Evolutionary conservation across 2,329 filamentous ascomycete genomes (phyloP).

Genomic region (Elsinoe arachidis): DNA sequence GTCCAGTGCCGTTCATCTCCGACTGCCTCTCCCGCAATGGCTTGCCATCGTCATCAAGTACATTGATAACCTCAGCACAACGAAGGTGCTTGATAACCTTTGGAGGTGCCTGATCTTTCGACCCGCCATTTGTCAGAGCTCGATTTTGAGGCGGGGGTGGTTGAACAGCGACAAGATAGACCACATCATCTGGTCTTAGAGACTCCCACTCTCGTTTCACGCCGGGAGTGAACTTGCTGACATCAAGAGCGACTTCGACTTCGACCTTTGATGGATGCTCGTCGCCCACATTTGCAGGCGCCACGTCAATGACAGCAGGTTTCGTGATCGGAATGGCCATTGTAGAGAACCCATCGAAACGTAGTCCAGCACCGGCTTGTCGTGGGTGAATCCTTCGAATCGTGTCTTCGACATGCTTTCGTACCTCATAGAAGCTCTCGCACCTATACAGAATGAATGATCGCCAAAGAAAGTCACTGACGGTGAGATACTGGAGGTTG

Average conservation of each 20-base stretch:
- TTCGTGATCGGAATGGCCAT: conserved; percentile 86
- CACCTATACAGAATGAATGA: conserved; percentile 81
- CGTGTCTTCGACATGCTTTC: conserved; percentile 79
- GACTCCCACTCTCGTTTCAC: conserved; percentile 84
- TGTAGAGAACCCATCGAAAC: conserved; percentile 76
- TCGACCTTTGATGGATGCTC: conserved; percentile 74
- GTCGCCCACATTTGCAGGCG: conserved; percentile 74
- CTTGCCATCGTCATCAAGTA: conserved; percentile 77
- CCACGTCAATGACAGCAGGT: conserved; percentile 77
- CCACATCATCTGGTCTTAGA: conserved; percentile 74
- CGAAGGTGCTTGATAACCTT: conserved; percentile 62
- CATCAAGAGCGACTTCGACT: conserved; percentile 77
- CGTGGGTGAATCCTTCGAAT: conserved; percentile 71
- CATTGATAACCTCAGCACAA: conserved; percentile 74
- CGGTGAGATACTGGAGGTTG: conserved; percentile 88
- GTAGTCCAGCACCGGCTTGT: conserved; percentile 52
- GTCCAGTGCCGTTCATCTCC: conserved; percentile 51
- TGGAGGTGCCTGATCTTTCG: conserved; percentile 34
- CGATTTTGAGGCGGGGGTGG: conserved; percentile 43
- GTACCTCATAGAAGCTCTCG: conserved; percentile 88
- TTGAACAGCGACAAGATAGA: conserved; percentile 76
- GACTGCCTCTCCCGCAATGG: conserved; percentile 52
- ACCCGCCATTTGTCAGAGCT: conserved; percentile 47
- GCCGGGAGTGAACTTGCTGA: conserved; percentile 66
- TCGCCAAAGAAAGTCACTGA: conserved; percentile 95